These are phyloP conservation scores for Condylostoma magnum DNA, from an alignment of 169 alveolate genomes.

Conservation along the genomic window DNA sequence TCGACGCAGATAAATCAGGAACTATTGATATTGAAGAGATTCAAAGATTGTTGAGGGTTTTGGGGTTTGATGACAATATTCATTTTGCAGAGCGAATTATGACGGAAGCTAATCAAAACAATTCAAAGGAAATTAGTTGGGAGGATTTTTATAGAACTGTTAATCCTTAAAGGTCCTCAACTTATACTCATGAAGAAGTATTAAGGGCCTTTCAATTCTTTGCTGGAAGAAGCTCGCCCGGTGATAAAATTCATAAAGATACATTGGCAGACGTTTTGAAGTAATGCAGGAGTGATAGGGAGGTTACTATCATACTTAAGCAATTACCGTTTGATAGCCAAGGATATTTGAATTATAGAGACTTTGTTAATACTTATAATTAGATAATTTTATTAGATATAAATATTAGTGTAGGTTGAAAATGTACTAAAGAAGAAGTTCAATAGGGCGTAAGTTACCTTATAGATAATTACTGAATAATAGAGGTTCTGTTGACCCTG, in stretches of 20 bases:
- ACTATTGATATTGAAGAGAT: conserved; percentile 24
- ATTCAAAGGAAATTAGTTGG: conserved; percentile 23
- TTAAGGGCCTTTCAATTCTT: conserved; percentile 29
- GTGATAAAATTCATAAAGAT: conserved; percentile 15
- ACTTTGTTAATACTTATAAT: conserved; percentile 30
- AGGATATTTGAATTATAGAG: conserved; percentile 19
- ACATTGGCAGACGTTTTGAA: neutral
- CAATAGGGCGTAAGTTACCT: no score
- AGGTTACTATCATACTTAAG: conserved; percentile 19
- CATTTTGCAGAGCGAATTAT: conserved; percentile 27
- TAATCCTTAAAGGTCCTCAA: conserved; percentile 12
- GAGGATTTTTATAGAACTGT: conserved; percentile 28
- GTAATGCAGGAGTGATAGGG: conserved; percentile 21
- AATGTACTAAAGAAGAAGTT: no score
- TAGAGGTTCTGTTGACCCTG: no score
- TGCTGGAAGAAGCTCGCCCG: conserved; percentile 26
- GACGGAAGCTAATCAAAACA: conserved; percentile 24
- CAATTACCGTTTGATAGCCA: conserved; percentile 29
- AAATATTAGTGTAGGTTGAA: no score
- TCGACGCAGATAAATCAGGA: conserved; percentile 30
- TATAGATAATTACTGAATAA: no score
- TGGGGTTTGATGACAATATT: conserved; percentile 18
- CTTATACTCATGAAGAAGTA: conserved; percentile 19
- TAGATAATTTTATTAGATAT: no score
- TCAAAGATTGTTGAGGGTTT: conserved; percentile 11